Evolutionary conservation across 768 basidiomycete genomes (phyloP), one percentile per base, ranked within the genome.

Genomic region (Tricholoma bakamatsutake): DNA sequence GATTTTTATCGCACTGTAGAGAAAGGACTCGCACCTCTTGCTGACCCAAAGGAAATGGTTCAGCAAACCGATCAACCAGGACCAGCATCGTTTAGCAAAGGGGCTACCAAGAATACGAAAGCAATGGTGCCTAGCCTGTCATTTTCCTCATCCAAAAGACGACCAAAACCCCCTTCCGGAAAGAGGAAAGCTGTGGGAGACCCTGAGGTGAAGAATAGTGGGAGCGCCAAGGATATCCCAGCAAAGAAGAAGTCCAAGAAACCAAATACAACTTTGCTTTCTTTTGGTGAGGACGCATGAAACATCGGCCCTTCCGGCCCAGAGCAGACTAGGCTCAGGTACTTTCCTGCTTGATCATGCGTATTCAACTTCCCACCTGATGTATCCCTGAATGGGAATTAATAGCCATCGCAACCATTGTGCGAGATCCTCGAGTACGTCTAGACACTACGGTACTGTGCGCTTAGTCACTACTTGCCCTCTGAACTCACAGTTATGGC

Each of bases 221-320:
- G 75, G 57, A 66, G 67, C 48, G 66, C 63, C 33, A 53, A 57
- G 7, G 31, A 31, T 30, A 35, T 40, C 35, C 67, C 63, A 1
- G 60, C 71, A 10, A 82, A 79, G 66, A 82, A 82, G 76, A 87
- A 85, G 61, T 50, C 71, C 3, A 88, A 84, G 70, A 78, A 78
- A 62, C 64, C 67, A 43, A 76, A 66, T 59, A 80, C 78, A 59
- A 70, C 73, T 5, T 55, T 80, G 35, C 72, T 85, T 7, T 85
- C 84, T 0, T 85, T 85, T 58, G 80, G 77, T 9, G 83, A 84
- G 59, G 82, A 82, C 54, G 71, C 80, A 39, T 82, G 60, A 73
- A 43, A 45, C 5, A 47, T 30, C 15, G 13, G 6, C 28, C 46
- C 46, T 30, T 24, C 5, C 18, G n/a, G 8, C 8, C 17, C 24